phyloP scores from a whole-genome alignment of 2,329 filamentous ascomycete genomes.

The Fonsecaea monophora region DNA sequence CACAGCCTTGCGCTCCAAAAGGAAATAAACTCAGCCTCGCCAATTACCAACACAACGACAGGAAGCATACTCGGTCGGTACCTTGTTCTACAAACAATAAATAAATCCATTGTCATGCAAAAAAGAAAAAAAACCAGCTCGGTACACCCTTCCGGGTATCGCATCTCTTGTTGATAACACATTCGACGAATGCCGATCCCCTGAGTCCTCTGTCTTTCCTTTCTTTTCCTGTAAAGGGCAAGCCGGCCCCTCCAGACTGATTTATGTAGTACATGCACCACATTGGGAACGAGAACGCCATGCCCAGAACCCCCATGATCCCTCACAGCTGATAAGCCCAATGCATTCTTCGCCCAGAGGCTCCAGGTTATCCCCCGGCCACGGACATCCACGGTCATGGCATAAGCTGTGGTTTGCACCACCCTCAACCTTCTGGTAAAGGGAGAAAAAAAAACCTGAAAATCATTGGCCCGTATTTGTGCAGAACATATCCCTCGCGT shows the following conservation, averaged over 20 bases:
- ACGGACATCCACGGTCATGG: neutral
- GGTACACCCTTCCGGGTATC: neutral
- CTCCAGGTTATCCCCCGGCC: neutral
- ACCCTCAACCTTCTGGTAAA: constrained; percentile 15
- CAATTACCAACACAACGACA: neutral
- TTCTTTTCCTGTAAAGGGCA: neutral
- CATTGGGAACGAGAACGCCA: neutral
- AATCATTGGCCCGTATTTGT: neutral
- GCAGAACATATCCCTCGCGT: neutral
- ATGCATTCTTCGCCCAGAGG: neutral
- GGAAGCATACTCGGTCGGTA: too few relatives aligned
- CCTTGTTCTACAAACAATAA: neutral
- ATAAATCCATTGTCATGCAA: constrained; percentile 3
- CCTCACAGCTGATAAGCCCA: neutral
- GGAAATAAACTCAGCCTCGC: neutral
- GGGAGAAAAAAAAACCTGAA: constrained; percentile 24
- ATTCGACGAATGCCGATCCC: neutral
- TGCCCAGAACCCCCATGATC: neutral
- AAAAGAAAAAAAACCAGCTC: neutral
- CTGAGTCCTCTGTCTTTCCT: neutral
- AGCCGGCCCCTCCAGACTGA: neutral
- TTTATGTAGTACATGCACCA: constrained; percentile 2
- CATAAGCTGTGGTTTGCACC: neutral
- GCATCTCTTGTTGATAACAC: neutral
- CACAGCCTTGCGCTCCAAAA: neutral